Evolutionary conservation across 2,329 filamentous ascomycete genomes (phyloP).

Genomic region (Botryosphaeria dothidea): DNA sequence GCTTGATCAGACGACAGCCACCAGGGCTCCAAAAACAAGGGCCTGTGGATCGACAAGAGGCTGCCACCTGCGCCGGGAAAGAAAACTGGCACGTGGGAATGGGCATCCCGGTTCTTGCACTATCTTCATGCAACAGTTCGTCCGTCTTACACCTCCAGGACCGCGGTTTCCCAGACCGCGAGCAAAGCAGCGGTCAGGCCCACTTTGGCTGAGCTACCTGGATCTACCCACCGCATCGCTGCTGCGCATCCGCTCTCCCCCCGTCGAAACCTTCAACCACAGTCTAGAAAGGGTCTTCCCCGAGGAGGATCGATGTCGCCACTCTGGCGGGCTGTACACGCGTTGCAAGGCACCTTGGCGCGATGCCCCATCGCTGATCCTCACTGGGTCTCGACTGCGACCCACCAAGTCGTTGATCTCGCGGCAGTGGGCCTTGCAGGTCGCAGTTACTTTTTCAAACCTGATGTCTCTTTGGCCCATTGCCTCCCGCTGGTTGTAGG

Average conservation of each 20-base stretch:
- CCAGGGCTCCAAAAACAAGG: neutral
- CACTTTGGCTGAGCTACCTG: neutral
- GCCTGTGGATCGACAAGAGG: neutral
- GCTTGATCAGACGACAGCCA: constrained; percentile 1
- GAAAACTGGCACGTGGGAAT: constrained; percentile 1
- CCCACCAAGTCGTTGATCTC: neutral
- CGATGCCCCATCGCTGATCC: neutral
- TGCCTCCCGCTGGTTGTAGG: too few relatives aligned
- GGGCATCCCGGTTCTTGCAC: neutral
- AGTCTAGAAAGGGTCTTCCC: neutral
- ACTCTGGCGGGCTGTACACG: neutral
- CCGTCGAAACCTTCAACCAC: neutral
- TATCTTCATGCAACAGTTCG: constrained; percentile 1
- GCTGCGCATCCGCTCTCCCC: neutral
- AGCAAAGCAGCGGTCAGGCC: constrained; percentile 1
- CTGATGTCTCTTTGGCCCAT: too few relatives aligned
- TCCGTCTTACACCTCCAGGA: neutral
- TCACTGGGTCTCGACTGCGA: neutral
- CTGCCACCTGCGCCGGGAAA: neutral
- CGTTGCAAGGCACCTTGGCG: neutral
- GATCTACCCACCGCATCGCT: neutral
- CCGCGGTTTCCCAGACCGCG: neutral
- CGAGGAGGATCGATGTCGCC: neutral
- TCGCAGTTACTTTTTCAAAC: neutral
- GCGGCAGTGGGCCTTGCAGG: neutral